phyloP scores from a whole-genome alignment of 345 rosid species.

The Physaria fendleri region DNA sequence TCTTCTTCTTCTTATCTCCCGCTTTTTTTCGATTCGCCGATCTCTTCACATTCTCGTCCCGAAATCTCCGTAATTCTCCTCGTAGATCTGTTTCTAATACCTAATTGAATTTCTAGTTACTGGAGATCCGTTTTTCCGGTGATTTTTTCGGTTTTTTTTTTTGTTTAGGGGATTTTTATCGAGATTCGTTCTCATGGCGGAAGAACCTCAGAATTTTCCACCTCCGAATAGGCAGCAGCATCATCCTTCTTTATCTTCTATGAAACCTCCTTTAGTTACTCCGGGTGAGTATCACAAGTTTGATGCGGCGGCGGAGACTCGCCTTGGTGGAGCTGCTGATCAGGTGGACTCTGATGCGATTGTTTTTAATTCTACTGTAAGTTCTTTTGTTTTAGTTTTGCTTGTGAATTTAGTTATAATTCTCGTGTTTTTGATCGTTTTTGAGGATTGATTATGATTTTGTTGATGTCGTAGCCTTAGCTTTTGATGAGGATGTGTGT shows the following conservation, averaged over 20 bases:
- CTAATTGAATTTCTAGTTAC: constrained; percentile 10
- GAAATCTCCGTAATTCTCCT: background rate
- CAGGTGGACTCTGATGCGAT: constrained; percentile 51
- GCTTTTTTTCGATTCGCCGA: constrained; percentile 40
- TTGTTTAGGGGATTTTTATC: constrained; percentile 10
- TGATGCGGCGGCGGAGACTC: constrained; percentile 33
- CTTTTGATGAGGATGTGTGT: constrained; percentile 15
- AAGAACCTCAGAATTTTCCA: constrained; percentile 27
- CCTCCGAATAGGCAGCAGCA: constrained; percentile 41
- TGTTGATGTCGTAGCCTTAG: background rate
- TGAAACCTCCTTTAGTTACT: constrained; percentile 61
- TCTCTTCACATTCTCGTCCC: constrained; percentile 37
- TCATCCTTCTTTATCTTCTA: constrained; percentile 48
- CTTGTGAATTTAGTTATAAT: background rate
- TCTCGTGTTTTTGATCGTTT: constrained; percentile 6
- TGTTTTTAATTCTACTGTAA: constrained; percentile 58
- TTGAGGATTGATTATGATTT: background rate
- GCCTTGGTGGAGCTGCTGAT: constrained; percentile 30
- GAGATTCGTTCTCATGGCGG: constrained; percentile 44
- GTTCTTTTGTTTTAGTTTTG: constrained; percentile 14
- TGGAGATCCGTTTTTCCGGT: constrained; percentile 12
- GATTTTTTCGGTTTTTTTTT: constrained; percentile 12
- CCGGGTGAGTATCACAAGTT: constrained; percentile 78
- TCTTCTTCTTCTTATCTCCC: constrained; percentile 29
- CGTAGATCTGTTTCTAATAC: constrained; percentile 16